phyloP scores from a whole-genome alignment of 2,329 filamentous ascomycete genomes.

The Aspergillus novoparasiticus region DNA sequence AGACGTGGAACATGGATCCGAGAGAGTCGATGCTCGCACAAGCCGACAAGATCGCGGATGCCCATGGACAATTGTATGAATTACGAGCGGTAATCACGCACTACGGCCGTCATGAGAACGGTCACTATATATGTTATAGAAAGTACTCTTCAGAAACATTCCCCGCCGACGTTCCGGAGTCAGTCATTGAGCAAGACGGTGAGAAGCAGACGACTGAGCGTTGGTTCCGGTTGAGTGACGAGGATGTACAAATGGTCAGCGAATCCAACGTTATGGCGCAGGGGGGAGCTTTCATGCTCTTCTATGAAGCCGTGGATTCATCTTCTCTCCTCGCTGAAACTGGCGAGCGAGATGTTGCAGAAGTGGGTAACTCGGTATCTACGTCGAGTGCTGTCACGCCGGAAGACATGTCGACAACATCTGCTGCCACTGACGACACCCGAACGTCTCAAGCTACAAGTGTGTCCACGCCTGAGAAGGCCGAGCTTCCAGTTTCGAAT shows the following conservation, averaged over 20 bases:
- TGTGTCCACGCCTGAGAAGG: conserved; percentile 25
- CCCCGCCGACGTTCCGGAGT: conserved; percentile 34
- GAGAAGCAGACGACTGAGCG: conserved; percentile 49
- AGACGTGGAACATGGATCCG: conserved; percentile 72
- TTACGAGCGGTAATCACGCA: conserved; percentile 85
- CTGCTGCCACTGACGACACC: conserved; percentile 28
- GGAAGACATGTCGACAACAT: conserved; percentile 31
- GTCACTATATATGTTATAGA: conserved; percentile 91
- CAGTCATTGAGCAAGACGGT: conserved; percentile 34
- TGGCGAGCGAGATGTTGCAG: conserved; percentile 6
- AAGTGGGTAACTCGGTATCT: conserved; percentile 19
- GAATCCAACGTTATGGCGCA: conserved; percentile 75
- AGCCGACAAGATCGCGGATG: conserved; percentile 57
- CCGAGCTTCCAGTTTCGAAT: conserved; percentile 10
- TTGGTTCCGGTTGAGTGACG: conserved; percentile 93
- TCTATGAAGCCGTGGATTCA: conserved; percentile 76
- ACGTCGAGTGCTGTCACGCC: conserved; percentile 21
- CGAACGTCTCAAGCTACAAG: conserved; percentile 33
- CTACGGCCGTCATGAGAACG: conserved; percentile 88
- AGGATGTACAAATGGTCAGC: conserved; percentile 73
- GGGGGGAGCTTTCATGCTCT: conserved; percentile 92
- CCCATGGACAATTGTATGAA: conserved; percentile 61
- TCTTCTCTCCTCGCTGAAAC: neutral
- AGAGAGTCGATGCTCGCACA: conserved; percentile 72
- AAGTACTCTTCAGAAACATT: conserved; percentile 59